Evolutionary conservation across 805 yeast species (phyloP), one percentile per base, ranked within the genome.

Genomic region (Candida lessepsii): DNA sequence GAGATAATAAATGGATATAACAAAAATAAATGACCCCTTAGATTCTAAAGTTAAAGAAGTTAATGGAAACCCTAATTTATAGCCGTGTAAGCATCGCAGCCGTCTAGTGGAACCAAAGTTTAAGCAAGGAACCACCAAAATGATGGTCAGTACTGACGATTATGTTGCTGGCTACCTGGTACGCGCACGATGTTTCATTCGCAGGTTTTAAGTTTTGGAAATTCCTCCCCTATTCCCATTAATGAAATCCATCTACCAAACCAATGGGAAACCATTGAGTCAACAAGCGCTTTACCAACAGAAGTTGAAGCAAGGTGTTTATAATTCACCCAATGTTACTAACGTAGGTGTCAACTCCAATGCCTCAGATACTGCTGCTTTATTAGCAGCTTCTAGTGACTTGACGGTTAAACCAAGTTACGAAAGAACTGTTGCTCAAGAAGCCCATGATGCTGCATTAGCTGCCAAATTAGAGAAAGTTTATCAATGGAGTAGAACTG

Each of bases 291-390:
- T 81, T 41, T 85, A 84, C 63, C 81, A 77, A 51, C 90, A 87
- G 40, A 81, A 81, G 50, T 62, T 82, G 56, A 83, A 77, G 52
- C 82, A 81, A 51, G 90, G 90, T 20, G 69, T 78, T 26, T 83
- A 68, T 62, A 48, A 84, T 76, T 34, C 77, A 61, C 56, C 71
- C 36, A 46, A 73, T 14, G 67, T 61, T 37, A 69, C 69, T 3
- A 62, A 71, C 9, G 62, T 80, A 5, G 90, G 91, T n/a, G 84
- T 83, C 21, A 72, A 76, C 45, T 72, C 81, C 43, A 71, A 76
- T 29, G 86, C 89, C 20, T 75, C 86, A 11, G 88, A 81, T 55
- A 77, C 84, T 5, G 91, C 95, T 35, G 93, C 93, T 1, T 65
- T 83, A 39, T 67, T 83, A 46, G 95, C 93, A 2, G 76, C 86